Evolutionary conservation across 2,329 filamentous ascomycete genomes (phyloP), one percentile per base, ranked within the genome.

Genomic region (Dactylellina parvicollis): DNA sequence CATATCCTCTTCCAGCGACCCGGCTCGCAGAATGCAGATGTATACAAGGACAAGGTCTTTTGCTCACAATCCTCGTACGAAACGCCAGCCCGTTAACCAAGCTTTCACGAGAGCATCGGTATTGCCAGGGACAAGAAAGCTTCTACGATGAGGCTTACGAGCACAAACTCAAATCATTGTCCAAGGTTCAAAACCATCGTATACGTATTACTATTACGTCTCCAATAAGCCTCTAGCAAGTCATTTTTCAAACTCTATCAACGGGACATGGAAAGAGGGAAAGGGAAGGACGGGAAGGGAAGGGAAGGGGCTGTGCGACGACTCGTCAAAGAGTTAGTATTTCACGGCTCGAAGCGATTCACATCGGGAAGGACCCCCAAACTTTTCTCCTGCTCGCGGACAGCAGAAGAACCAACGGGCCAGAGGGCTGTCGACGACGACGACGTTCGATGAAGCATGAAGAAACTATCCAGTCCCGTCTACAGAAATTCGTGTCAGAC

Each of bases 101-200:
- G n/a, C n/a, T n/a, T n/a, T n/a, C n/a, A n/a, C n/a, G n/a, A n/a
- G n/a, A n/a, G n/a, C n/a, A n/a, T n/a, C n/a, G n/a, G n/a, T 32
- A 18, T n/a, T 5, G 22, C 16, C 3, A 20, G n/a, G 40, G 8
- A 20, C 3, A 22, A 3, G 10, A 4, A 16, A 34, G 22, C 30
- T 16, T 54, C 40, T 44, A 3, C 20, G 4, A 20, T 44, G 4
- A 54, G 49, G 46, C 46, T 49, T 49, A n/a, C n/a, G 46, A 49
- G 46, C 20, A 14, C 9, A 54, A 54, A 54, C 49, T 54, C 30
- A 54, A 52, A 32, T 52, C 47, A 54, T n/a, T 49, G 7, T 10
- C 18, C 47, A 34, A 34, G 38, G 49, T 36, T 24, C 32, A 36
- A 20, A 54, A 24, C n/a, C n/a, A n/a, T n/a, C n/a, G n/a, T n/a